Evolutionary conservation across 2,329 filamentous ascomycete species (phyloP), one percentile per base, ranked within the genome.

Genomic region (Byssochlamys sp.): DNA sequence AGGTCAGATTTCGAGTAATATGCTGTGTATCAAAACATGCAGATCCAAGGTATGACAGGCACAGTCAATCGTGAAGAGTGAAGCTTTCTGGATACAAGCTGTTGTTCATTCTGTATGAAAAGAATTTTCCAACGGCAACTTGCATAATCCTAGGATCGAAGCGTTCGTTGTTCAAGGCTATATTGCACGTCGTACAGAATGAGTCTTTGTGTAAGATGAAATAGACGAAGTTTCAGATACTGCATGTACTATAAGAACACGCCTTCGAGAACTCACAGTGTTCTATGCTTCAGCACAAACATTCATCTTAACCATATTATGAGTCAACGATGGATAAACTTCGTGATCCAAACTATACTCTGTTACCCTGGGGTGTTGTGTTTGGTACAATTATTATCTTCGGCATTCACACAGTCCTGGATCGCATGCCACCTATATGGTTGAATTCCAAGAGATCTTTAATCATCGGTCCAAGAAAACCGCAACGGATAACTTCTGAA

Each of bases 381-480:
- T n/a, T 45, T 45, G 39, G 39, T 9, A 31, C 4, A 5, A 14
- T 24, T 45, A n/a, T 45, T 45, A 2, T 45, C 39, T 45, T 45
- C 39, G 39, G 14, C 7, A 45, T 45, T 19, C 19, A 45, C 12
- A 45, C n/a, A 19, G 1, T 45, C 1, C 5, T 45, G 39, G 39
- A 45, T 45, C 39, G 39, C 7, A 45, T 45, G 39, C 39, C 39
- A 9, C 39, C 39, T 19, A 5, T 58, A 11, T 58, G 60, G 57
- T 57, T 57, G 24, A 57, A 48, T n/a, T 61, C 58, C 4, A 63
- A 60, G 54, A 61, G 61, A 25, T 26, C 59, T 25, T 57, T 58
- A 9, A 53, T 63, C 53, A 62, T 63, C 19, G 61, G 63, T 7
- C 58, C 53, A 49, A 63, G 58, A 54, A 48, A 60, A 3, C 61